These are phyloP conservation scores for Pterulicium gracile DNA, from an alignment of 1,284 basidiomycete species.

Conservation along the genomic window DNA sequence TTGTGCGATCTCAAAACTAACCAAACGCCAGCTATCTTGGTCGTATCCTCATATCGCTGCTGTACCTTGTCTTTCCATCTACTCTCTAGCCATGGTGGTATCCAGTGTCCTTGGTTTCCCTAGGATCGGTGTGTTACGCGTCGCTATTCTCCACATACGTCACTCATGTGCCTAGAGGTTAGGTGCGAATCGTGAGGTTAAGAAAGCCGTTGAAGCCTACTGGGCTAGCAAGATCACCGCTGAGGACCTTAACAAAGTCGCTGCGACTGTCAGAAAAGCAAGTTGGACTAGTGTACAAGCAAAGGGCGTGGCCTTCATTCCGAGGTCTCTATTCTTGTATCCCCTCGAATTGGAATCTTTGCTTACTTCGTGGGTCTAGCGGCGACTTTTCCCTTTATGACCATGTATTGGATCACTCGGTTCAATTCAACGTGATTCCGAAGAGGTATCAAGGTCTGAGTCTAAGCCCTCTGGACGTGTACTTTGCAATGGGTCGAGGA, in stretches of 20 bases:
- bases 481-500: slow-evolving; percentile 98
- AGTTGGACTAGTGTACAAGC: slow-evolving; percentile 88
- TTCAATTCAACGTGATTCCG: slow-evolving; percentile 95
- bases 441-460: slow-evolving; percentile 87
- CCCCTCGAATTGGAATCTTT: slow-evolving; percentile 6
- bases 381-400: slow-evolving; percentile 99
- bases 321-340: slow-evolving; percentile 51
- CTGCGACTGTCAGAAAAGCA: slow-evolving; percentile 83
- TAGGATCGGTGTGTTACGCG: slow-evolving; percentile 65
- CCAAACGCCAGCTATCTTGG: too few relatives aligned
- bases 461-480: slow-evolving; percentile 87
- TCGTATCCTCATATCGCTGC: neutral
- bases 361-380: slow-evolving; percentile 32
- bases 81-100: slow-evolving; percentile 42
- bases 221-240: slow-evolving; percentile 92
- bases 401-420: slow-evolving; percentile 96
- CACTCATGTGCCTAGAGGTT: neutral
- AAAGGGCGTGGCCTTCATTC: slow-evolving; percentile 85
- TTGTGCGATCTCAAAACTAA: too few relatives aligned
- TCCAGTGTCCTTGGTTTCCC: slow-evolving; percentile 96
- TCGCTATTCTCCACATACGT: slow-evolving; percentile 3
- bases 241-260: slow-evolving; percentile 83
- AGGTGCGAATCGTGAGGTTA: slow-evolving; percentile 95
- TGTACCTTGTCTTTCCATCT: neutral
- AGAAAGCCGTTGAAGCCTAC: slow-evolving; percentile 98